Evolutionary conservation across 176 grass and related monocot genomes (phyloP).

Genomic region (Alopecurus myosuroides): DNA sequence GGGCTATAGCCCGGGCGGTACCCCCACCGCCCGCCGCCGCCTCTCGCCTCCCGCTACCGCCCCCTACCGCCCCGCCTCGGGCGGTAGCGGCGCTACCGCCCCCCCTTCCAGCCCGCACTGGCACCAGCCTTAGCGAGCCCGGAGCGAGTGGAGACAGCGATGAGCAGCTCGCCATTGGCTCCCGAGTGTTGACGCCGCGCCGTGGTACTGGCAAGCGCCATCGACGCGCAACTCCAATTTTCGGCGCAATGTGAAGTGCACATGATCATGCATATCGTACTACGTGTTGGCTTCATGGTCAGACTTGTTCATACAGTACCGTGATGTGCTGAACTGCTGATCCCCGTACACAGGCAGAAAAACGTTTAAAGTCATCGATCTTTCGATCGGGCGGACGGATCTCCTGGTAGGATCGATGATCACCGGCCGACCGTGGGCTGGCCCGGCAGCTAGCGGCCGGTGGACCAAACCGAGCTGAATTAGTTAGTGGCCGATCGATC

Average conservation of each 20-base stretch:
- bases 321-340: background rate
- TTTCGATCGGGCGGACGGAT: background rate
- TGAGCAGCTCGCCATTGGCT: slow-evolving; percentile 6
- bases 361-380: background rate
- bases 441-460: background rate
- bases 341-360: background rate
- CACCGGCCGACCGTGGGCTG: slow-evolving; percentile 6
- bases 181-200: slow-evolving; percentile 16
- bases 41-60: too few relatives aligned
- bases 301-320: background rate
- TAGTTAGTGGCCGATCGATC: background rate
- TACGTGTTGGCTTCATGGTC: background rate
- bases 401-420: background rate
- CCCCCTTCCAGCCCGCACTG: too few relatives aligned
- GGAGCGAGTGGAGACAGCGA: background rate
- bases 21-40: too few relatives aligned
- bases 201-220: background rate
- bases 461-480: background rate
- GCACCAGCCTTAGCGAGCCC: too few relatives aligned
- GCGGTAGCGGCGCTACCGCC: too few relatives aligned
- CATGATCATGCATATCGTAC: background rate
- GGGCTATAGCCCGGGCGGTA: too few relatives aligned
- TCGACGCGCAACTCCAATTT: background rate
- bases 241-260: slow-evolving; percentile 14
- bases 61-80: too few relatives aligned